Conservation (phyloP, 495 filamentous ascomycete genomes). For the Massariosphaeria phaeospora region DNA sequence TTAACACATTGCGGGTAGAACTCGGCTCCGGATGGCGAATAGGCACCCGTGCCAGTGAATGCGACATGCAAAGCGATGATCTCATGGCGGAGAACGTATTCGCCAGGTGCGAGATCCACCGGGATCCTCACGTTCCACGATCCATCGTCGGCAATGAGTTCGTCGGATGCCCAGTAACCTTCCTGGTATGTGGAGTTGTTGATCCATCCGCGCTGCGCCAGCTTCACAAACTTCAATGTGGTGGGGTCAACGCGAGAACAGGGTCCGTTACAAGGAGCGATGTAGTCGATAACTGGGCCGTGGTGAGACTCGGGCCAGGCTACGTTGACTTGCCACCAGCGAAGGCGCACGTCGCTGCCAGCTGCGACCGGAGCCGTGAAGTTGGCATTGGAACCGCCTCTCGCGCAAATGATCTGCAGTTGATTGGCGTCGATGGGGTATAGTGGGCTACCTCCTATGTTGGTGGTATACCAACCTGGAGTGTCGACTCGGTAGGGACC, state of each 20-base stretch:
- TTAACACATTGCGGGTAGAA: conserved; percentile 78
- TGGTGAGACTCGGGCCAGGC: conserved; percentile 62
- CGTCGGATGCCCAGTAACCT: conserved; percentile 64
- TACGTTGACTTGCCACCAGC: conserved; percentile 1
- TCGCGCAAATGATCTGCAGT: conserved; percentile 14
- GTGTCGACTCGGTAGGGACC: conserved; percentile 10
- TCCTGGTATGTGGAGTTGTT: conserved; percentile 42
- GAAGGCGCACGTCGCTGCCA: conserved; percentile 3
- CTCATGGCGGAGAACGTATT: conserved; percentile 77
- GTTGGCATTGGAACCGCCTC: conserved; percentile 12
- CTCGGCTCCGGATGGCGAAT: conserved; percentile 59
- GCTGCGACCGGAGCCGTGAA: conserved; percentile 12
- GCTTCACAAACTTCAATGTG: conserved; percentile 70
- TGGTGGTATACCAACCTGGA: conserved; percentile 20
- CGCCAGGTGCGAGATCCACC: conserved; percentile 55
- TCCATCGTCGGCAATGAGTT: conserved; percentile 63
- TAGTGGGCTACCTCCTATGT: conserved; percentile 14
- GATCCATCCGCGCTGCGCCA: conserved; percentile 59
- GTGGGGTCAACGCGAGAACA: conserved; percentile 63
- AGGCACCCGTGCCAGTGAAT: conserved; percentile 29
- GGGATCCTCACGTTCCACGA: conserved; percentile 68
- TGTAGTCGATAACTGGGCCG: conserved; percentile 69
- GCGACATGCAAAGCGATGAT: conserved; percentile 75
- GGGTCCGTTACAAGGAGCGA: conserved; percentile 67
- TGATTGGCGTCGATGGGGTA: conserved; percentile 8